Evolutionary conservation across 2,329 filamentous ascomycete species (phyloP), one percentile per base, ranked within the genome.

Genomic region (Phialophora chinensis): DNA sequence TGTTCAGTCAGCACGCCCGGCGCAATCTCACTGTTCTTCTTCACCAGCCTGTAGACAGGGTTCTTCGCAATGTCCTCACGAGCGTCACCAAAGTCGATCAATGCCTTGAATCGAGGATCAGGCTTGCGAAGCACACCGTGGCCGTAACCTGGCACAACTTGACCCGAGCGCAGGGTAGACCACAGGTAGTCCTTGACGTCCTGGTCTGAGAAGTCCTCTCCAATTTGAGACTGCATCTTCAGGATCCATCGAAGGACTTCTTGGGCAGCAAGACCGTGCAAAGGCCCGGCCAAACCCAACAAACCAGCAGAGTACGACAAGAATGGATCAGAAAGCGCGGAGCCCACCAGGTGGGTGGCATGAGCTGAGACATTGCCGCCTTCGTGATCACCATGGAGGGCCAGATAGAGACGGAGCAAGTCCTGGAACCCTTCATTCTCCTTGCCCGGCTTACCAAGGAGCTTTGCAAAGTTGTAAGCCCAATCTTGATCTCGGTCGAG

Each of bases 321-420:
- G 87, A 95, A 98, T 4, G 94, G 92, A 75, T 98, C 95, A 75
- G 91, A 95, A 64, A 99, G 88, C 23, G 95, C 95, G 73, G 91
- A 96, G 60, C 95, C 95, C 63, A 99, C 95, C 47, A 99, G 85
- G 79, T 99, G 95, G 7, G 95, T 98, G 31, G 95, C 83, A 78
- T 99, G 95, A 0, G 95, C 95, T 47, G 93, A 97, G 69, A 99
- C 95, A 74, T 99, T 99, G 66, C 95, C 95, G 69, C 95, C 95
- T 81, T 99, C 95, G 82, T 99, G 95, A 80, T 99, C 95, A 70
- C 95, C 95, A 80, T 99, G 95, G 4, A 99, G 90, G 58, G 95
- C 94, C 27, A 99, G 88, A 81, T 99, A 99, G 35, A 99, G 84
- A 73, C 95, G 88, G 69, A 99, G 86, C 23, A 99, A 86, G 75